Percentiles rank a stretch among this genome's conserved stretches.
Evolutionary conservation across 192 early-diverging fungal species (phyloP).

Genomic region (Physocladia obscura): DNA sequence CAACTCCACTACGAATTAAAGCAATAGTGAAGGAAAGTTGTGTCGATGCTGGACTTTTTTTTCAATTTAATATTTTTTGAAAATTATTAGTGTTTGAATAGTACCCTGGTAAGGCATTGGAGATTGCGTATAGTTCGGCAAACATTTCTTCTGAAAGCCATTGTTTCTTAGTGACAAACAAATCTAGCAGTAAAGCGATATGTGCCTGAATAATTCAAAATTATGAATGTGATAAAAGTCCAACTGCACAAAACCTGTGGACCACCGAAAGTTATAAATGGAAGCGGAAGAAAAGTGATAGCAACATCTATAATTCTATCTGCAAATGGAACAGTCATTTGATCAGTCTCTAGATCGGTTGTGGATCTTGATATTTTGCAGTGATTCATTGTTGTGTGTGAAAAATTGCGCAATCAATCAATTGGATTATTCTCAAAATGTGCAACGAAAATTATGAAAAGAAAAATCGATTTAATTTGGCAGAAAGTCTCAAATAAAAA

Average conservation of each 20-base stretch:
- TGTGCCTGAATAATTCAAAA: constrained; percentile 34
- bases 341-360: no score
- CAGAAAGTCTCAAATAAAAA: no score
- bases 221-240: not conserved
- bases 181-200: constrained; percentile 55
- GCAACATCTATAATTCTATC: constrained; percentile 29
- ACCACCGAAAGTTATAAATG: constrained; percentile 62
- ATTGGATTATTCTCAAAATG: no score
- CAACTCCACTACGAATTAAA: constrained; percentile 36
- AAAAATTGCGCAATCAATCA: no score
- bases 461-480: no score
- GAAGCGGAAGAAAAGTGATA: constrained; percentile 48
- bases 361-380: no score
- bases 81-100: not conserved
- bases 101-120: constrained; percentile 61
- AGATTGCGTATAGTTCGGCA: constrained; percentile 65
- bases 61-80: not conserved
- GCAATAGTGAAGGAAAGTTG: constrained; percentile 45
- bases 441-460: no score
- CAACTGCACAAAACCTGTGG: constrained; percentile 48
- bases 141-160: constrained; percentile 60
- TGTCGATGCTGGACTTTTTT: constrained; percentile 31
- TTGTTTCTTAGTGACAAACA: constrained; percentile 52
- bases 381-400: no score
- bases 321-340: no score